These are phyloP conservation scores for Pseudozyma tsukubaensis DNA, from an alignment of 1,284 basidiomycete genomes.

Conservation along the genomic window DNA sequence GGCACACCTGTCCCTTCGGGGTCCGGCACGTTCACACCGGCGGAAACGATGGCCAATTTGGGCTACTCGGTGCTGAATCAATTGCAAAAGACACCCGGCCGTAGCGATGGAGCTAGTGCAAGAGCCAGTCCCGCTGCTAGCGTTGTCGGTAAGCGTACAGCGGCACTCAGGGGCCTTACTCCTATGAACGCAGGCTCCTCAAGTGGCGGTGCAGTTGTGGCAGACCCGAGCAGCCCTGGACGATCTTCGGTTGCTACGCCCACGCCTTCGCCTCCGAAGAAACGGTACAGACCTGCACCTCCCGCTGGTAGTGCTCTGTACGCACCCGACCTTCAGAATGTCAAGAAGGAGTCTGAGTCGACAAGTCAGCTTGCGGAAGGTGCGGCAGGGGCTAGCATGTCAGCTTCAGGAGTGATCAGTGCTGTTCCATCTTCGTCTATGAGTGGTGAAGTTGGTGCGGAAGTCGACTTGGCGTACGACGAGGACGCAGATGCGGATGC, in stretches of 20 bases:
- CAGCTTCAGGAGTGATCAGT: not conserved
- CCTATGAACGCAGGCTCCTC: conserved; percentile 1
- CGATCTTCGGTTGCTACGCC: conserved; percentile 14
- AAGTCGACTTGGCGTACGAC: conserved; percentile 10
- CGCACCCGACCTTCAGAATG: conserved; percentile 2
- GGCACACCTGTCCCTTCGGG: conserved; percentile 31
- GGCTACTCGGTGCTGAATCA: conserved; percentile 42
- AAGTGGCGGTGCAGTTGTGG: not conserved
- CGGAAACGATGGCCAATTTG: conserved; percentile 45
- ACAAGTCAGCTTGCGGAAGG: too few relatives aligned
- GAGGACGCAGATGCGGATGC: conserved; percentile 30
- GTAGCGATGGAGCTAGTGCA: conserved; percentile 18
- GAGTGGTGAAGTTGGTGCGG: conserved; percentile 5
- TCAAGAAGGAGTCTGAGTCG: not conserved
- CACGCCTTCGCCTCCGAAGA: conserved; percentile 29
- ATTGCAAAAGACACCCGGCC: conserved; percentile 32
- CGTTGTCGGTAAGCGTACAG: conserved; percentile 12
- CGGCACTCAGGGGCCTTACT: conserved; percentile 1
- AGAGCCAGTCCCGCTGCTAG: conserved; percentile 26
- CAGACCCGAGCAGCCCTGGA: conserved; percentile 12
- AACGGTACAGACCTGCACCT: conserved; percentile 15
- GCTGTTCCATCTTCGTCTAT: not conserved
- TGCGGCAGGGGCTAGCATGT: too few relatives aligned
- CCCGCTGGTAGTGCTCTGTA: conserved; percentile 20
- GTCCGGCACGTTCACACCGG: conserved; percentile 30